phyloP scores from a whole-genome alignment of 352 stramenopile genomes.

The Phytophthora nicotianae region DNA sequence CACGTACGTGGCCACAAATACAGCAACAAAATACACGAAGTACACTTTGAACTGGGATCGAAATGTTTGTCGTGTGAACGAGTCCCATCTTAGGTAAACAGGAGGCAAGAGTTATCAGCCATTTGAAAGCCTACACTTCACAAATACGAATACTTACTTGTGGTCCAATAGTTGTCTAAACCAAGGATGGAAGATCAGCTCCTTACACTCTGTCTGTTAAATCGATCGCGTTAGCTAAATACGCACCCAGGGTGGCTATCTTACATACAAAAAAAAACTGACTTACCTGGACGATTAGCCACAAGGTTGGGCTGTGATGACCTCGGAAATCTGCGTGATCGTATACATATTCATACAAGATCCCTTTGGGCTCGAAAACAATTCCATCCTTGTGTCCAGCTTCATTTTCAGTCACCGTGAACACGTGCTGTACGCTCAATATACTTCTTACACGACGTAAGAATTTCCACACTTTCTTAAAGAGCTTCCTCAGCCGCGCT shows the following conservation, averaged over 20 bases:
- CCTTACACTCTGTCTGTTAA: conserved; percentile 74
- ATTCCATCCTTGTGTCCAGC: conserved; percentile 55
- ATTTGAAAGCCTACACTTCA: neutral
- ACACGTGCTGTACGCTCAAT: conserved; percentile 75
- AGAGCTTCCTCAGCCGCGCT: conserved; percentile 37
- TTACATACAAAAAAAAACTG: neutral
- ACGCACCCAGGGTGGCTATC: neutral
- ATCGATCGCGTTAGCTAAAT: neutral
- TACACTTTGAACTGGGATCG: conserved; percentile 79
- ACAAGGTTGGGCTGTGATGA: conserved; percentile 60
- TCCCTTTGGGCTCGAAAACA: conserved; percentile 79
- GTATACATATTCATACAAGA: conserved; percentile 86
- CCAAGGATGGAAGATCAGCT: conserved; percentile 80
- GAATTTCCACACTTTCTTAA: conserved; percentile 63
- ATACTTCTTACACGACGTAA: conserved; percentile 45
- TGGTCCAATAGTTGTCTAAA: conserved; percentile 76
- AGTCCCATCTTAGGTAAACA: conserved; percentile 61
- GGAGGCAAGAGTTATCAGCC: neutral
- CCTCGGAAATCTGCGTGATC: conserved; percentile 74
- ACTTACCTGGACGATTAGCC: conserved; percentile 64
- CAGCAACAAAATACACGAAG: conserved; percentile 72
- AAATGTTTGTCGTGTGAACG: conserved; percentile 71
- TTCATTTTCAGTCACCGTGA: conserved; percentile 46
- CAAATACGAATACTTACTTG: conserved; percentile 48
- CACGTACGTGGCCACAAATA: conserved; percentile 76